Evolutionary conservation across 257 asterid genomes (phyloP).

Genomic region (Vinca minor): DNA sequence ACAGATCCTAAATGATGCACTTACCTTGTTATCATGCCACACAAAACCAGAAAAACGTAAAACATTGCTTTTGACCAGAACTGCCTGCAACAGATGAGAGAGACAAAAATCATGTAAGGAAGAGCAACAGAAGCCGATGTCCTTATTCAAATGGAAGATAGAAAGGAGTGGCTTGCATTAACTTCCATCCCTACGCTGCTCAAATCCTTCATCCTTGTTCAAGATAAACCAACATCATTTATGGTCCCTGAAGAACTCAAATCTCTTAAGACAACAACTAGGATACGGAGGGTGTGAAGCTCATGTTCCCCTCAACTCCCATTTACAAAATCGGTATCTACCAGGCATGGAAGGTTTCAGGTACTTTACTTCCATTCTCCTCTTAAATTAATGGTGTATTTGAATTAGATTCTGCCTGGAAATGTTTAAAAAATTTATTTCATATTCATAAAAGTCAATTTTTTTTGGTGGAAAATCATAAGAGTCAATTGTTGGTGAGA

Average conservation of each 20-base stretch:
- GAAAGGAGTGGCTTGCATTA: not conserved
- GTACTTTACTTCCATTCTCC: not conserved
- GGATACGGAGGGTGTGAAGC: not conserved
- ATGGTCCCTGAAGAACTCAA: not conserved
- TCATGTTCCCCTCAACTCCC: not conserved
- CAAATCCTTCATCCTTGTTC: not conserved
- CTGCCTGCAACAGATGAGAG: slow-evolving; percentile 44
- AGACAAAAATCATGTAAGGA: not conserved
- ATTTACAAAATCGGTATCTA: not conserved
- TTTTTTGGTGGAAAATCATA: no score
- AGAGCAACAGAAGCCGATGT: not conserved
- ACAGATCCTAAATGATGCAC: no score
- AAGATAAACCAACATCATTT: not conserved
- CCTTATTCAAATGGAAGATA: not conserved
- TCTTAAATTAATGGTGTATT: no score
- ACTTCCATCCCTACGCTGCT: not conserved
- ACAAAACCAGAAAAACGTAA: slow-evolving; percentile 87
- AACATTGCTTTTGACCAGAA: slow-evolving; percentile 64
- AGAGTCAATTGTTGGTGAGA: no score
- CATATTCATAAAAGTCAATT: no score
- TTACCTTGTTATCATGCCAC: slow-evolving; percentile 85
- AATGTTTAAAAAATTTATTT: no score
- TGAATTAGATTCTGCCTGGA: no score
- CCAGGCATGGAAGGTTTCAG: slow-evolving; percentile 1
- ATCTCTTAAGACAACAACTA: not conserved